Base-by-base conservation (phyloP, 1,284 basidiomycete genomes). In the Cryptococcus sp. region DNA sequence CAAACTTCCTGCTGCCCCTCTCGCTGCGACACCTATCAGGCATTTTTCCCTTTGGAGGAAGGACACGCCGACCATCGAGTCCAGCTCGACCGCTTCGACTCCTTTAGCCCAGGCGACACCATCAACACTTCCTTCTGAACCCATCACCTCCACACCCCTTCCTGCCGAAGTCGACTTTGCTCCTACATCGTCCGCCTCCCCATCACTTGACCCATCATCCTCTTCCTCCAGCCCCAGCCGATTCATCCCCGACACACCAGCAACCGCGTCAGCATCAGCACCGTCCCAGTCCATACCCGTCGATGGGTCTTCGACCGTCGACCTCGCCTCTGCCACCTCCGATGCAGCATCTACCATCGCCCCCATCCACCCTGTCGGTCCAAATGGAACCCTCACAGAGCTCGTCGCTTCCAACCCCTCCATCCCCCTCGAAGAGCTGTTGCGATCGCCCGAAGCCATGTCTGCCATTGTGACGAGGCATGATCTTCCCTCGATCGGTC, bases 401-500 rank as follows among this genome's bases (percentile, higher is more conserved):
- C 56, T 74, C n/a, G 56, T 73, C 24, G 9, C 10, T 33, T 56
- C 53, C 26, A 59, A 69, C 54, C 63, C 66, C 9, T 56, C 59
- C 22, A 56, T 64, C 38, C 55, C 63, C 1, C 51, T 73, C 6
- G 48, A 65, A 21, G 62, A 69, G 35, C 65, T 75, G 21, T 62
- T 73, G 36, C 56, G 66, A 31, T 66, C 71, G 19, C 67, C 63
- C 3, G 71, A 73, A 56, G 72, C 71, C 4, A 52, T 74, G 16
- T 62, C 69, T 50, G 68, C 71, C 0, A 63, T 63, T 19, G 62
- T 89, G 32, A 82, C 86, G 55, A 81, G 82, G 28, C 87, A 88
- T 0, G 89, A 93, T 73, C 77, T 94, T 32, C 78, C 83, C 19
- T 79, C 83, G 11, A 76, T 91, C 35, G 91, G 87, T 3, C 76